Base-by-base conservation (phyloP, 768 basidiomycete genomes). In the Dictyophora rubrovolvata region DNA sequence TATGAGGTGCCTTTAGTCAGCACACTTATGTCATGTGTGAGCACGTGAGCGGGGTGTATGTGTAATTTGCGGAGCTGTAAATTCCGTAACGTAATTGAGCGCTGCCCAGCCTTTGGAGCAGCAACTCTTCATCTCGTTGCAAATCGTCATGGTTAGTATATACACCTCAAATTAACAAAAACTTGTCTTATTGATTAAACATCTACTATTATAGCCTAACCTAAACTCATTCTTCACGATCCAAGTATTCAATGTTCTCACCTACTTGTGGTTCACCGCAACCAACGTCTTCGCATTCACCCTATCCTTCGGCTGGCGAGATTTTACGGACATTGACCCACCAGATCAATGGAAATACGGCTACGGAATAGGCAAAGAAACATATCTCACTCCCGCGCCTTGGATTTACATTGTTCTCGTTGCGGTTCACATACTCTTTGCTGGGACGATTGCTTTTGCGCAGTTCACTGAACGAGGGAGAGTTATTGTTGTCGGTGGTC, bases 221-320 rank as follows among this genome's bases (percentile, higher is more conserved):
- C 33, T 28, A 5, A 23, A 51, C 16, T 51, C 48, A 18, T 59
- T 51, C 14, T 52, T 52, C 22, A 59, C 57, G 16, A 48, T 59
- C 50, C 60, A 62, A 35, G 14, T 55, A 14, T 55, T 63, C 37
- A 58, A 63, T 18, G 53, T 54, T 53, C 53, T 63, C 36, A 52
- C 52, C 17, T 55, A 46, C 55, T 46, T 56, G 14, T 62, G 61
- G 56, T 63, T 51, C 37, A 62, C 61, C 10, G 61, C 61, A 46
- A 58, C 61, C 23, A 62, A 62, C 18, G 48, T 62, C 17, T 62
- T 62, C 33, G 56, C 56, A 16, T 62, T 62, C 59, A 50, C 58
- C 20, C 35, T 62, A 34, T 56, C 61, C n/a, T 59, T 62, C 49
- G 57, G 57, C 33, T 36, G 34, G n/a, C 52, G 57, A 59, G 50